phyloP scores from a whole-genome alignment of 1,139 yeast genomes.

The Diutina siamensis region DNA sequence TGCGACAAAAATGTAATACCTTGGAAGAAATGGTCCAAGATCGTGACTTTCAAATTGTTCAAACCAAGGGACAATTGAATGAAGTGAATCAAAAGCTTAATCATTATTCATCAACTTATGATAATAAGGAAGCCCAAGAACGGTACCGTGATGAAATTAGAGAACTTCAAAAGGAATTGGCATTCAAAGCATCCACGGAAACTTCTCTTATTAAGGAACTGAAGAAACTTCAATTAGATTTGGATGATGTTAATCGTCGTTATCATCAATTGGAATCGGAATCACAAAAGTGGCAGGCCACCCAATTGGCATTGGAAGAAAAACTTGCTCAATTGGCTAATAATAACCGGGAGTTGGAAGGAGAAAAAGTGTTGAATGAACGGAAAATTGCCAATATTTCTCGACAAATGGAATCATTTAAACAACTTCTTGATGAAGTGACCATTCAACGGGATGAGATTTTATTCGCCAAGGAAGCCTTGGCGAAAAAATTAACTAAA shows the following conservation, averaged over 20 bases:
- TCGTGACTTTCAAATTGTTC: slow-evolving; percentile 16
- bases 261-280: not conserved
- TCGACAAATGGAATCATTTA: slow-evolving; percentile 41
- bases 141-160: slow-evolving; percentile 48
- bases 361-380: slow-evolving; percentile 34
- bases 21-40: slow-evolving; percentile 53
- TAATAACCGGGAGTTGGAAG: slow-evolving; percentile 21
- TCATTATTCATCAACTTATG: slow-evolving; percentile 39
- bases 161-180: slow-evolving; percentile 44
- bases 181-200: slow-evolving; percentile 47
- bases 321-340: not conserved
- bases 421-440: slow-evolving; percentile 37
- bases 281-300: not conserved
- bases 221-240: not conserved
- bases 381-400: slow-evolving; percentile 34
- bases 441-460: slow-evolving; percentile 15
- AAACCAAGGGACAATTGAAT: slow-evolving; percentile 6
- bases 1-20: slow-evolving; percentile 42
- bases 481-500: slow-evolving; percentile 25
- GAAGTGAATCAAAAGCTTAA: slow-evolving; percentile 44
- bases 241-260: not conserved
- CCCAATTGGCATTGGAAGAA: not conserved
- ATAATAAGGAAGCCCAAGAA: slow-evolving; percentile 30
- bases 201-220: slow-evolving; percentile 23
- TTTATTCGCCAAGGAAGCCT: slow-evolving; percentile 30